A percentile compares a stretch with the other conserved stretches of the same genome.
These are phyloP conservation scores for Plasmodium cynomolgi DNA, from an alignment of 169 alveolate species.

Conservation along the genomic window DNA sequence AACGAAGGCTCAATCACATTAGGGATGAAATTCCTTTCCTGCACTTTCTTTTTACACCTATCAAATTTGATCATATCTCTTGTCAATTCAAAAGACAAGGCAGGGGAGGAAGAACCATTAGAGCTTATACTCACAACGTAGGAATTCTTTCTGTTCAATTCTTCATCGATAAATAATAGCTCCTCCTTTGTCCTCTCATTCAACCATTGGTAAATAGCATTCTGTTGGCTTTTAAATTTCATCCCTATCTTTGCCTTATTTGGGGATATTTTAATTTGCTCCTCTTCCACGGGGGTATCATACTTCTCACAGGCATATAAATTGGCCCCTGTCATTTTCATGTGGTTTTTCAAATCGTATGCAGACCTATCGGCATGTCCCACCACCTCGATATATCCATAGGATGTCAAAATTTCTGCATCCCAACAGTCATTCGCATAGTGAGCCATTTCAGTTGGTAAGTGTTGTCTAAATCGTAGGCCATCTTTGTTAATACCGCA, in stretches of 20 bases:
- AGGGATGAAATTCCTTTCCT: constrained; percentile 95
- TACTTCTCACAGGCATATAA: constrained; percentile 92
- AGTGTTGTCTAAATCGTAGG: constrained; percentile 97
- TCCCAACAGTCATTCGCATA: constrained; percentile 99
- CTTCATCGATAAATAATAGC: constrained; percentile 78
- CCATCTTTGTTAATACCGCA: constrained; percentile 94
- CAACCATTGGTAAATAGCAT: constrained; percentile 76
- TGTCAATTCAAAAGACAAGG: constrained; percentile 32
- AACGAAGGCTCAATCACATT: constrained; percentile 98
- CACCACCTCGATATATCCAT: constrained; percentile 98
- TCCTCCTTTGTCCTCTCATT: constrained; percentile 76
- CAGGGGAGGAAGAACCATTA: not conserved
- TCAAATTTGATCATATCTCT: constrained; percentile 90
- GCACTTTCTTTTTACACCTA: constrained; percentile 88
- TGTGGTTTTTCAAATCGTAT: constrained; percentile 94
- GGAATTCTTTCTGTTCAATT: constrained; percentile 72
- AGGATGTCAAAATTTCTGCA: constrained; percentile 96
- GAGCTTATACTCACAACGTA: not conserved
- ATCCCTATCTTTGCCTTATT: constrained; percentile 92
- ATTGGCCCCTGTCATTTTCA: constrained; percentile 90
- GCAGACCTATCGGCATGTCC: constrained; percentile 99
- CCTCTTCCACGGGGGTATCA: constrained; percentile 90
- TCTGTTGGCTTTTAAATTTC: constrained; percentile 89
- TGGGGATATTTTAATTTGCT: constrained; percentile 82
- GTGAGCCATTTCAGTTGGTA: constrained; percentile 98